Evolutionary conservation across 2,329 filamentous ascomycete species (phyloP), one percentile per base, ranked within the genome.

Genomic region (Nemania diffusa): DNA sequence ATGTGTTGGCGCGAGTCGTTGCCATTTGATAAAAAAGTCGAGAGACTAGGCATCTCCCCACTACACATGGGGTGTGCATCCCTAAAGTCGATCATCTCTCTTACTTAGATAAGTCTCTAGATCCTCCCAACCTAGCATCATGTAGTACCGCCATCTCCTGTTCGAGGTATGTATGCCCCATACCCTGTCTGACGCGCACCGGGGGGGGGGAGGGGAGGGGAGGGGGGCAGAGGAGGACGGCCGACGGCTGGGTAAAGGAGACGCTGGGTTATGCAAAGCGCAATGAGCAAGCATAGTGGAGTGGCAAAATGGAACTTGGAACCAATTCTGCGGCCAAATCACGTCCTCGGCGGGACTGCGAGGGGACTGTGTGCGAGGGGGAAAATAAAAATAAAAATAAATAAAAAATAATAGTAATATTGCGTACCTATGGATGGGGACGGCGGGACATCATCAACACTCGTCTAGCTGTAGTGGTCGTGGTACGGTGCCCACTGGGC

Each of bases 1-100:
- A 94, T 97, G 93, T 91, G 93, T 86, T 97, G 93, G 93, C 93
- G 90, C 90, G 84, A 85, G 85, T 91, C 86, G 85, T 89, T 87
- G 87, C 92, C 92, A 95, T 90, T 94, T 89, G 86, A 90, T 88
- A 84, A 84, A 84, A 86, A 82, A 81, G 82, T 84, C 83, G n/a
- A 85, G 84, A 85, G 83, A 85, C 85, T 87, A 88, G 82, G 81
- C 83, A 85, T 84, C 85, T 88, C 87, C 87, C 87, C 80, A 80
- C 81, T 79, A 82, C 82, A 85, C 81, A 83, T 82, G 80, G 79
- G 80, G 78, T 79, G 81, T 81, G 82, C 82, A 84, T 81, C 77
- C 77, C 68, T 68, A 79, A 72, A 78, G 77, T 79, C 78, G 80
- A 82, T 82, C 82, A 84, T 84, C 82, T 84, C 80, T 79, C 52